A percentile compares a stretch with the other conserved stretches of the same genome.
These are phyloP conservation scores for Epichloe sibirici DNA, from an alignment of 2,329 filamentous ascomycete species.

Conservation along the genomic window DNA sequence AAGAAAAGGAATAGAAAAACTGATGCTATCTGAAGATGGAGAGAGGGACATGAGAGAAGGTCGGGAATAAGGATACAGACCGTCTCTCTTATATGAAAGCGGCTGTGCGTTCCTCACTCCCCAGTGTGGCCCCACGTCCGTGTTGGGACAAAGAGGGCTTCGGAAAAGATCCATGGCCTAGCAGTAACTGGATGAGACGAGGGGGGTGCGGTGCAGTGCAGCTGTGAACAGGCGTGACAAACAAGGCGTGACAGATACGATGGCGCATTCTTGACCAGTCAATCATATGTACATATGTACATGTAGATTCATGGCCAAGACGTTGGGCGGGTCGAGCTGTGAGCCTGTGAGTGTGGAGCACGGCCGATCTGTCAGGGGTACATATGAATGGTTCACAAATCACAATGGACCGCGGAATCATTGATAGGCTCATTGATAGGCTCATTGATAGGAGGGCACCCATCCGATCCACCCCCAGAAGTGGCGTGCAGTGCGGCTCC, in stretches of 20 bases:
- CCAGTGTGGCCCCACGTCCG: neutral
- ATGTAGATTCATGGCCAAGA: neutral
- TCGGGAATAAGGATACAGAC: neutral
- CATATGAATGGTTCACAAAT: no score
- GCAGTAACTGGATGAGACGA: neutral
- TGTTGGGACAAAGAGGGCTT: neutral
- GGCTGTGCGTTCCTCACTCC: neutral
- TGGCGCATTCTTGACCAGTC: neutral
- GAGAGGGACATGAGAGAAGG: neutral
- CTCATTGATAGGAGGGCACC: no score
- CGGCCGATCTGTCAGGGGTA: neutral
- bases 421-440: no score
- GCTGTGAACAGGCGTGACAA: neutral
- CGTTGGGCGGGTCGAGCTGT: neutral
- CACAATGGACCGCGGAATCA: neutral
- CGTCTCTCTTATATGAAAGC: slow-evolving; percentile 7
- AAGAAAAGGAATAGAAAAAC: slow-evolving; percentile 9
- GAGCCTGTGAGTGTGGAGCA: neutral
- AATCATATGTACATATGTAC: neutral
- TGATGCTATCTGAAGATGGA: slow-evolving; percentile 4
- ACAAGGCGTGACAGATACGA: no score
- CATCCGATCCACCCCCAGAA: neutral
- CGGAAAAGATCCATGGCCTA: neutral
- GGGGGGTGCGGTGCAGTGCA: neutral
- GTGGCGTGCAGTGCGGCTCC: neutral